Percentiles rank a stretch among this genome's conserved stretches.
Conservation (phyloP, 202 grass and related monocot species). For the Panicum hallii region DNA sequence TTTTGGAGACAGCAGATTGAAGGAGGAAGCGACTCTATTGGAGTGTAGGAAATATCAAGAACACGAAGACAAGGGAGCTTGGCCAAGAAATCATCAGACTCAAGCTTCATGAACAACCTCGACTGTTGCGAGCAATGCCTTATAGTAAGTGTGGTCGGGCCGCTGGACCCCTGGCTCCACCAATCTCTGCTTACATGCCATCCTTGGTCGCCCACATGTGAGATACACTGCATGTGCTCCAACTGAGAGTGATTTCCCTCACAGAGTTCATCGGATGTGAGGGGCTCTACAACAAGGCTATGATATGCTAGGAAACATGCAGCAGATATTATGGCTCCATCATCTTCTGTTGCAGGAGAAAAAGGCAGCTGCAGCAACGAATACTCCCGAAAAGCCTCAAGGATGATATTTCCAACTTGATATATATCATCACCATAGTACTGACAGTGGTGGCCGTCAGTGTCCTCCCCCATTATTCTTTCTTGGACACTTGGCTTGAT, state of each 20-base stretch:
- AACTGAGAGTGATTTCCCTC: background rate
- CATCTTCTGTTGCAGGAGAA: background rate
- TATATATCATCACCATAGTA: background rate
- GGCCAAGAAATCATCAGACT: background rate
- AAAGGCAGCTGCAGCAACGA: slow-evolving; percentile 23
- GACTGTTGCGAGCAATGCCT: background rate
- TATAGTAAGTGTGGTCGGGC: background rate
- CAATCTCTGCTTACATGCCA: background rate
- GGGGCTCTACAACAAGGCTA: background rate
- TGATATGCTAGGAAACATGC: background rate
- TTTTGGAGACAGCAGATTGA: background rate
- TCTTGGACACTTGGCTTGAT: too few relatives aligned
- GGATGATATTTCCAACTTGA: slow-evolving; percentile 15
- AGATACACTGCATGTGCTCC: slow-evolving; percentile 29
- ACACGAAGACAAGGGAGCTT: background rate
- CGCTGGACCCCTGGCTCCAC: background rate
- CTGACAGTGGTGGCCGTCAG: background rate
- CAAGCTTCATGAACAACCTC: background rate
- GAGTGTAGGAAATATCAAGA: slow-evolving; percentile 52
- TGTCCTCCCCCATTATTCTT: background rate
- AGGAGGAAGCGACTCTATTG: background rate
- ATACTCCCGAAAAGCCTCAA: background rate
- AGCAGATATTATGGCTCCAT: background rate
- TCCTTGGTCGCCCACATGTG: background rate
- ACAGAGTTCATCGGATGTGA: background rate